Percentiles rank a stretch among this genome's conserved stretches.
phyloP scores from a whole-genome alignment of 2,329 filamentous ascomycete genomes.

The Penicillium sp. region DNA sequence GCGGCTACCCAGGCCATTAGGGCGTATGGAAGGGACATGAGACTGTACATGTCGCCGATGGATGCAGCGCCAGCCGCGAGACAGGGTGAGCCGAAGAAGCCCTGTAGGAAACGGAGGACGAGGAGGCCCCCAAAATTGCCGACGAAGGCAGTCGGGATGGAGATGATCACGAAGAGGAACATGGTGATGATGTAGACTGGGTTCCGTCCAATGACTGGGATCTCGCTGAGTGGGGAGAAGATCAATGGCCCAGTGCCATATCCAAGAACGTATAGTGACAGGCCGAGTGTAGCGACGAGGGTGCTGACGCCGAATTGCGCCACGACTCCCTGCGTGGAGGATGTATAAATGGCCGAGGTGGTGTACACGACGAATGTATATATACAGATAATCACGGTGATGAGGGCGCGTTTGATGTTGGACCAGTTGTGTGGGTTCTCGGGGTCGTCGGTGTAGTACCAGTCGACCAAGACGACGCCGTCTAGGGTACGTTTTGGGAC shows the following conservation, averaged over 20 bases:
- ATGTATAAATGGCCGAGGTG: conserved; percentile 33
- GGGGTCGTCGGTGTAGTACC: conserved; percentile 30
- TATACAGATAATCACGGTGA: conserved; percentile 24
- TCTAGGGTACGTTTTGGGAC: conserved; percentile 34
- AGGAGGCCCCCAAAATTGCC: conserved; percentile 63
- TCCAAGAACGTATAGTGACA: conserved; percentile 35
- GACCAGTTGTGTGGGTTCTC: conserved; percentile 37
- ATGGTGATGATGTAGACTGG: conserved; percentile 67
- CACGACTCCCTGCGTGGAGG: conserved; percentile 27
- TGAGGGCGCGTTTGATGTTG: conserved; percentile 27
- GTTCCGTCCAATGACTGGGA: conserved; percentile 65
- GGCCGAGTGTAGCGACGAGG: conserved; percentile 29
- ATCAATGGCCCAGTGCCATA: conserved; percentile 63
- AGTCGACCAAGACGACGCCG: conserved; percentile 37
- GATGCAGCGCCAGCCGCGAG: conserved; percentile 57
- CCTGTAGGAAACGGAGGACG: conserved; percentile 63
- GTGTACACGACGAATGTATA: conserved; percentile 42
- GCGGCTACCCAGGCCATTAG: conserved; percentile 59
- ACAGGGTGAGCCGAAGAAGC: conserved; percentile 65
- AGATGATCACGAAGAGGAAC: conserved; percentile 65
- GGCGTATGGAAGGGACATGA: conserved; percentile 58
- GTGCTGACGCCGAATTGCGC: conserved; percentile 28
- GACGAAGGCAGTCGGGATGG: conserved; percentile 62
- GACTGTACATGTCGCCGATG: conserved; percentile 50
- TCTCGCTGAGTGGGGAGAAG: conserved; percentile 65